Conservation (phyloP, 108 stramenopile species). For the Cyclotella distinguenda region DNA sequence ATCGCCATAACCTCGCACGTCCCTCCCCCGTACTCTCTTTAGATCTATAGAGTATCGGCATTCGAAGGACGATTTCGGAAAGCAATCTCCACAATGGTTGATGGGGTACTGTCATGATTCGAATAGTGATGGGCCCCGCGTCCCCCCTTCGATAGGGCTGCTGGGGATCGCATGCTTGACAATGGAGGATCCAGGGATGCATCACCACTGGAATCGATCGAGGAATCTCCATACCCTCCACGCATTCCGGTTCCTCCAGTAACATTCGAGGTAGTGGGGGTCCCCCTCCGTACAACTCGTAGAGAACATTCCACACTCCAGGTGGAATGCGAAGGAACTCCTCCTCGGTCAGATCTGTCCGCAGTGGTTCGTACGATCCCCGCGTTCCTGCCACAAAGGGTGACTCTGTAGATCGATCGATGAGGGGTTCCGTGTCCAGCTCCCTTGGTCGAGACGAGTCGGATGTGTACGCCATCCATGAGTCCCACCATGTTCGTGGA, state of each 20-base stretch:
- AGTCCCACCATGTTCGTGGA: constrained; percentile 79
- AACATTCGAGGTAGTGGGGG: constrained; percentile 87
- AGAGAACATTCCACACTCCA: constrained; percentile 84
- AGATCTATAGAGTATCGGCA: constrained; percentile 65
- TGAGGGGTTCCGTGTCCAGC: constrained; percentile 62
- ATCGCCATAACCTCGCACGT: constrained; percentile 71
- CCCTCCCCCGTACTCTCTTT: constrained; percentile 64
- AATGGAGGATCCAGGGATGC: constrained; percentile 83
- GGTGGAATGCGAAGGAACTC: constrained; percentile 81
- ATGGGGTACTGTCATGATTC: constrained; percentile 76
- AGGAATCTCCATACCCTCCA: constrained; percentile 61
- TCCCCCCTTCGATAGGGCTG: constrained; percentile 85
- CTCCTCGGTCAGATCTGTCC: constrained; percentile 13
- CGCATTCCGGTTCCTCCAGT: too few relatives aligned
- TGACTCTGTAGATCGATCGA: constrained; percentile 60
- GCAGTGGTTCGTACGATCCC: constrained; percentile 83
- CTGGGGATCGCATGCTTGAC: constrained; percentile 76
- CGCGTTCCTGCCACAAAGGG: constrained; percentile 56
- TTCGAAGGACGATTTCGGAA: constrained; percentile 65
- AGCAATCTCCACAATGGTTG: constrained; percentile 83
- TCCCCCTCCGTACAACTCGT: constrained; percentile 85
- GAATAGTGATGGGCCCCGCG: constrained; percentile 74
- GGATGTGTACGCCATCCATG: constrained; percentile 72
- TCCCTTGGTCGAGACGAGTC: constrained; percentile 74
- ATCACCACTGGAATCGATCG: constrained; percentile 57